Percentiles rank a stretch among this genome's conserved stretches.
phyloP scores from a whole-genome alignment of 352 stramenopile genomes.

The Phytophthora meadii region DNA sequence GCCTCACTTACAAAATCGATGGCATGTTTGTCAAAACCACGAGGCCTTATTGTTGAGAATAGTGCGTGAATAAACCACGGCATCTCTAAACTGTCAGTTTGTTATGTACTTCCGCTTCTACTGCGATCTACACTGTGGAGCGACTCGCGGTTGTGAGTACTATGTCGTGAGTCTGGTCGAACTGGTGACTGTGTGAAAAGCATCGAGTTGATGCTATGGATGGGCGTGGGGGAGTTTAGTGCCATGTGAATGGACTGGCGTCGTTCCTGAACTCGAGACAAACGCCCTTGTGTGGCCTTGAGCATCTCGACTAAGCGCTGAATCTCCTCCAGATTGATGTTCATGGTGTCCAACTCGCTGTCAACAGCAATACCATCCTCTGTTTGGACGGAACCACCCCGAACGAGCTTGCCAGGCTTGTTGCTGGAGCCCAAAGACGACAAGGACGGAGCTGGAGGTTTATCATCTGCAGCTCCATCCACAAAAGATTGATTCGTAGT shows the following conservation, averaged over 20 bases:
- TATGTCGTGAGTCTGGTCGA: slow-evolving; percentile 17
- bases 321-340: slow-evolving; percentile 50
- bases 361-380: slow-evolving; percentile 51
- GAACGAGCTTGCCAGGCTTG: slow-evolving; percentile 33
- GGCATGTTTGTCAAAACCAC: too few species aligned
- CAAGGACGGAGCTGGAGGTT: slow-evolving; percentile 1
- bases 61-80: too few species aligned
- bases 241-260: slow-evolving; percentile 51
- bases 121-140: slow-evolving; percentile 20
- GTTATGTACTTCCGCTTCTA: slow-evolving; percentile 12
- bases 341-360: slow-evolving; percentile 59
- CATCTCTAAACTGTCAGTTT: background rate
- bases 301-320: slow-evolving; percentile 49
- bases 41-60: too few species aligned
- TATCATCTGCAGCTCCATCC: slow-evolving; percentile 33
- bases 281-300: slow-evolving; percentile 42
- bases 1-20: background rate
- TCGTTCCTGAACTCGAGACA: slow-evolving; percentile 51
- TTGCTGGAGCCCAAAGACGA: slow-evolving; percentile 26
- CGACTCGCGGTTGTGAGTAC: slow-evolving; percentile 20
- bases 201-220: slow-evolving; percentile 25
- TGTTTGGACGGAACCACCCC: slow-evolving; percentile 48
- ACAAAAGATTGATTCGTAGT: slow-evolving; percentile 49
- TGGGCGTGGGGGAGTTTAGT: slow-evolving; percentile 26
- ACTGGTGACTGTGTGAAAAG: slow-evolving; percentile 26